These are phyloP conservation scores for Alternaria tenuissima DNA, from an alignment of 2,329 filamentous ascomycete species.

Conservation along the genomic window DNA sequence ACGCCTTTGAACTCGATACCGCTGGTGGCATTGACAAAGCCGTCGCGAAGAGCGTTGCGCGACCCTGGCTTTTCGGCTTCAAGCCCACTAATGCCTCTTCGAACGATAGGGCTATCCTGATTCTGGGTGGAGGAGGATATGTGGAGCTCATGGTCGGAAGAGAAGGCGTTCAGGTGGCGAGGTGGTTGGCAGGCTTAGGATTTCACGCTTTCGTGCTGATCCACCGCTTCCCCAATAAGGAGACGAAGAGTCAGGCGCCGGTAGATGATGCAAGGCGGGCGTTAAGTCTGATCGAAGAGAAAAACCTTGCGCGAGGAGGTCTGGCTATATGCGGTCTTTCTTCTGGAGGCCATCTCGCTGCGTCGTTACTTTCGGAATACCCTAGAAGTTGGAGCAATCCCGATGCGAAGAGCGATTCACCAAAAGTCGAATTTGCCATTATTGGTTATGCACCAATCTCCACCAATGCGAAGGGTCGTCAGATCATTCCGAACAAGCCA, in stretches of 20 bases:
- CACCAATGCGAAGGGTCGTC: constrained; percentile 29
- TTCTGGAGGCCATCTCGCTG: constrained; percentile 30
- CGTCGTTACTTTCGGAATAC: constrained; percentile 22
- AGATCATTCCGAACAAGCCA: constrained; percentile 23
- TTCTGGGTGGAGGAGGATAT: constrained; percentile 31
- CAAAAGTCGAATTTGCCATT: constrained; percentile 23
- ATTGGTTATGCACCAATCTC: constrained; percentile 32
- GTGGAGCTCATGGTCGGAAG: constrained; percentile 30
- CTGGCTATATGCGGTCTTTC: constrained; percentile 25
- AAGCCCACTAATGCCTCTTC: not conserved
- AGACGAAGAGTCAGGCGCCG: constrained; percentile 22
- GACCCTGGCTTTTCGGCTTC: constrained; percentile 27
- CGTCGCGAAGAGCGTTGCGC: constrained; percentile 23
- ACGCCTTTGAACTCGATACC: constrained; percentile 15
- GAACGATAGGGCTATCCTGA: constrained; percentile 15
- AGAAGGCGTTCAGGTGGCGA: constrained; percentile 29
- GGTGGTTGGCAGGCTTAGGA: constrained; percentile 24
- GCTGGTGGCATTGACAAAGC: constrained; percentile 14
- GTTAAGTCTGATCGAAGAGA: constrained; percentile 12
- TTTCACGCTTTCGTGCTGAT: constrained; percentile 30
- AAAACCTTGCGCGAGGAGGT: not conserved
- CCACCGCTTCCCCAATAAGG: constrained; percentile 27
- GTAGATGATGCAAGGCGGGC: constrained; percentile 27
- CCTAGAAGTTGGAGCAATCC: constrained; percentile 6
- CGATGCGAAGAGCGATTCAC: not conserved